Evolutionary conservation across 1,139 yeast species (phyloP), one percentile per base, ranked within the genome.

Genomic region (Geotrichum macrosporum): DNA sequence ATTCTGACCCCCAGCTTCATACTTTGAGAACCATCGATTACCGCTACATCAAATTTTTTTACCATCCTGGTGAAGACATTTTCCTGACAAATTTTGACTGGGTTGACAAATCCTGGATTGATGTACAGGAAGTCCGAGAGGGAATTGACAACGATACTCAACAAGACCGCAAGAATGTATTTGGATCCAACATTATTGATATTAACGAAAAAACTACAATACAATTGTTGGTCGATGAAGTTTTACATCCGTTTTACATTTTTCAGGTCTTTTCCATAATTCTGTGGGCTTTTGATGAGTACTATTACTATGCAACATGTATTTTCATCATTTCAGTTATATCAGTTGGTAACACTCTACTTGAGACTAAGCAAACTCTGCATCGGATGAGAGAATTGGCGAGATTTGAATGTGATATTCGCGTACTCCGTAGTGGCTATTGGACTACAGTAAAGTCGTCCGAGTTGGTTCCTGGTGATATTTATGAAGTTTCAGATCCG

Each of bases 401-500:
- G 0, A 72, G 72, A 48, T 82, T 83, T 58, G 75, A 73, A 12
- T 84, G 95, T 60, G 89, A 82, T 46, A 85, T 89, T 1, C 77
- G 97, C 60, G 96, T 86, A 1, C 80, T 94, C 76, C 78, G 98
- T 62, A 88, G 85, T 61, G 95, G 84, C 8, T 92, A 86, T 64
- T 92, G 98, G 98, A 84, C 81, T 46, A 89, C 84, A 54, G 72
- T 84, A 1, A 75, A 76, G 35, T 84, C 95, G 1, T 72, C 75
- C n/a, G 94, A 87, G 44, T 72, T 92, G 44, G 96, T 92, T 1
- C 97, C 98, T 0, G 99, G 99, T 41, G 99, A 92, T 65, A 78
- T 88, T 0, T 85, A 81, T 63, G 98, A 94, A 66, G 78, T 94
- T 29, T 80, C 87, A 1, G 97, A 89, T 60, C 95, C 97, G 0